Percentiles rank a stretch among this genome's conserved stretches.
Conservation (phyloP, 768 basidiomycete genomes). For the Lactarius sanguifluus region DNA sequence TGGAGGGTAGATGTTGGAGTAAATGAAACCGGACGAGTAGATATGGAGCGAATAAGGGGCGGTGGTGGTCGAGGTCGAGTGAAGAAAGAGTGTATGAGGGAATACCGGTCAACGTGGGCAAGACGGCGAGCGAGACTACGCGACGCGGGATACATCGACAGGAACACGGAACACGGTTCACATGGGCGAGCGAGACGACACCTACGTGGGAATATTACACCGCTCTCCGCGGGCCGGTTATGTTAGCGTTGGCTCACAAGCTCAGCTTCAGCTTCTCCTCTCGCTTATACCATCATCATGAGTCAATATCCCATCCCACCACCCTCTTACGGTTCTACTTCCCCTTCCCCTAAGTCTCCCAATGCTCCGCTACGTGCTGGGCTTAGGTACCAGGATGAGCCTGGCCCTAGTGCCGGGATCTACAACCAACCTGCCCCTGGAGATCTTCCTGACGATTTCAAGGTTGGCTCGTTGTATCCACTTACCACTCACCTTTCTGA, state of each 20-base stretch:
- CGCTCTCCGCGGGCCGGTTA: neutral
- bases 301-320: constrained; percentile 56
- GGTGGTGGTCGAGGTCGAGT: constrained; percentile 4
- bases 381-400: constrained; percentile 27
- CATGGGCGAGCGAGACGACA: no score
- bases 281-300: constrained; percentile 29
- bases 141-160: constrained; percentile 17
- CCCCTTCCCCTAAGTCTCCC: constrained; percentile 40
- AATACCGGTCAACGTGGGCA: constrained; percentile 30
- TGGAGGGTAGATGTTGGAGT: neutral
- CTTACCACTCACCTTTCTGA: constrained; percentile 22
- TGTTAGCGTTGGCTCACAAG: neutral
- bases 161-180: neutral
- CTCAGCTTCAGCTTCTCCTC: no score
- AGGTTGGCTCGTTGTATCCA: constrained; percentile 48
- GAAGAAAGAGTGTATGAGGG: constrained; percentile 33
- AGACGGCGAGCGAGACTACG: constrained; percentile 20
- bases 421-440: constrained; percentile 72
- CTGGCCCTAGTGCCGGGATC: constrained; percentile 48
- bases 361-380: constrained; percentile 57
- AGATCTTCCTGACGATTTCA: constrained; percentile 92
- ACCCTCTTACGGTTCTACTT: constrained; percentile 52
- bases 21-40: neutral
- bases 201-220: constrained; percentile 17
- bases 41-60: neutral